Evolutionary conservation across 208 protist genomes (phyloP).

Genomic region (Eutreptiella sp.): DNA sequence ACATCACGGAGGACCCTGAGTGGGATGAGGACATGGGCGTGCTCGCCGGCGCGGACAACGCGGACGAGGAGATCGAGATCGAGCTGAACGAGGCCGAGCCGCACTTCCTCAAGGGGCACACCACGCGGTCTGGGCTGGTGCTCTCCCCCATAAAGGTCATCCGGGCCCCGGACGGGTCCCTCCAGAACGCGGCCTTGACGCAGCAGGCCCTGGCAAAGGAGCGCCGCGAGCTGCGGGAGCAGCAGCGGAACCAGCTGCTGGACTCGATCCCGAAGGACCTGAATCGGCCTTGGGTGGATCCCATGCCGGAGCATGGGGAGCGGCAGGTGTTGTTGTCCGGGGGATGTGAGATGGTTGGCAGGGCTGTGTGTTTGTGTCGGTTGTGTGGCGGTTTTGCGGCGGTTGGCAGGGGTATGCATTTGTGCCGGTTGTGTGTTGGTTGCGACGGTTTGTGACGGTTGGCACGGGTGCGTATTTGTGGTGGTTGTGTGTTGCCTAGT

Average conservation of each 20-base stretch:
- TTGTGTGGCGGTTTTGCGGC: too few species aligned
- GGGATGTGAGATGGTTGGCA: too few species aligned
- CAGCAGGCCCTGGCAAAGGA: conserved; percentile 66
- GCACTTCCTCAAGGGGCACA: conserved; percentile 60
- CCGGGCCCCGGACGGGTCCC: conserved; percentile 78
- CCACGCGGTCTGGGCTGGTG: not conserved
- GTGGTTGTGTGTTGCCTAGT: too few species aligned
- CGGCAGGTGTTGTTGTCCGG: too few species aligned
- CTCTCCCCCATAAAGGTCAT: conserved; percentile 67
- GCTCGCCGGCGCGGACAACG: conserved; percentile 37
- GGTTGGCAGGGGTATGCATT: too few species aligned
- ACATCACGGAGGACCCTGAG: conserved; percentile 43
- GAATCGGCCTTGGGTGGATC: too few species aligned
- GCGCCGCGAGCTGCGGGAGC: conserved; percentile 55
- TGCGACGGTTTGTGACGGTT: too few species aligned
- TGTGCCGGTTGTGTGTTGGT: too few species aligned
- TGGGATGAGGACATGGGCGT: conserved; percentile 51
- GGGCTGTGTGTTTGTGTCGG: too few species aligned
- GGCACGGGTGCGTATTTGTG: too few species aligned
- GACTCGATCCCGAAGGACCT: conserved; percentile 56
- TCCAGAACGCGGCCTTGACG: conserved; percentile 69
- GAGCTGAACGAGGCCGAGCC: conserved; percentile 77
- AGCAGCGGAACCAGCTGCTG: conserved; percentile 39
- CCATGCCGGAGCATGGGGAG: too few species aligned
- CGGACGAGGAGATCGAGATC: conserved; percentile 75